phyloP scores from a whole-genome alignment of 2,329 filamentous ascomycete species.

The Penicillium sp. region DNA sequence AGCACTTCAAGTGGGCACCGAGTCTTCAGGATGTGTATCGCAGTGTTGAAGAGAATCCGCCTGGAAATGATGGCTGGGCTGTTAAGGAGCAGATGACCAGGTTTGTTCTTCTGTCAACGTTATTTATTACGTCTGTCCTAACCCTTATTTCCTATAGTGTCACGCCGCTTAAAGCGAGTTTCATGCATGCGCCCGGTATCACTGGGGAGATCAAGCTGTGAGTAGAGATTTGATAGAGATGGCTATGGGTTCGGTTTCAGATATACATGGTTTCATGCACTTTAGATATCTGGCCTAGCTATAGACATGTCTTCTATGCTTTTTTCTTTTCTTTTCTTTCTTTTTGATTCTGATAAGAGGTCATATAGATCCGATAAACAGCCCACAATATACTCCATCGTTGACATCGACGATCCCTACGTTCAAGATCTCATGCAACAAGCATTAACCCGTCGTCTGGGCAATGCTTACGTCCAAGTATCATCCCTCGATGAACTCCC shows the following conservation, averaged over 20 bases:
- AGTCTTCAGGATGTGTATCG: constrained; percentile 80
- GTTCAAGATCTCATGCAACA: constrained; percentile 78
- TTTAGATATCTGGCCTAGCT: constrained; percentile 26
- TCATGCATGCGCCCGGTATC: constrained; percentile 67
- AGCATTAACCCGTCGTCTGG: constrained; percentile 62
- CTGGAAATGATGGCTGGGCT: constrained; percentile 89
- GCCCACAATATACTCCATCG: constrained; percentile 59
- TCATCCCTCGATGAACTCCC: constrained; percentile 47
- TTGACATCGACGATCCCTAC: constrained; percentile 83
- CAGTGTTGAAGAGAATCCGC: constrained; percentile 71
- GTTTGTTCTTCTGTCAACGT: constrained; percentile 41
- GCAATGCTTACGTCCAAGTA: constrained; percentile 52
- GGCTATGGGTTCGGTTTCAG: constrained; percentile 19
- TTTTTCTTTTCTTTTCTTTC: no score
- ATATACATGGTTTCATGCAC: constrained; percentile 23
- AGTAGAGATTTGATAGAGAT: constrained; percentile 47
- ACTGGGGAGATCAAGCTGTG: constrained; percentile 75
- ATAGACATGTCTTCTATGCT: constrained; percentile 21
- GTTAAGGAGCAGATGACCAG: constrained; percentile 83
- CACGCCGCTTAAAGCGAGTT: constrained; percentile 87
- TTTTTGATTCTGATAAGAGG: constrained; percentile 35
- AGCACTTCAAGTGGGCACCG: constrained; percentile 93
- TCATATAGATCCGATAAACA: constrained; percentile 34
- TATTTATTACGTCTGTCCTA: neutral
- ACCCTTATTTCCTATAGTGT: constrained; percentile 52